Conservation (phyloP, 2,329 filamentous ascomycete species). For the Xylaria sp. region DNA sequence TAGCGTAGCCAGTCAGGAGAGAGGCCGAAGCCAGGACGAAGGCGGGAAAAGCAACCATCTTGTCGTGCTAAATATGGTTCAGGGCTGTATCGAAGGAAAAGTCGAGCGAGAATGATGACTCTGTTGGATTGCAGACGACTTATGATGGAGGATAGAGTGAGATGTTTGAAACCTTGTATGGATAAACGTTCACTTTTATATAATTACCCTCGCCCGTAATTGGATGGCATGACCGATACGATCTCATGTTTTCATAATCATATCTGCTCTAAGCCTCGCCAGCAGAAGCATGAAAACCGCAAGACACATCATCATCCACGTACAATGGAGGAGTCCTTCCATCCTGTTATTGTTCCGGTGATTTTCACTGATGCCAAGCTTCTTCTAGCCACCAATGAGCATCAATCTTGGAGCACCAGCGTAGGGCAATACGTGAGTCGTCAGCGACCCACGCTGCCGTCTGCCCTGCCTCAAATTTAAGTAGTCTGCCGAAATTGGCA, state of each 20-base stretch:
- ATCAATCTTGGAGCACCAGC: background rate
- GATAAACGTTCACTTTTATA: conserved; percentile 15
- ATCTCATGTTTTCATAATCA: background rate
- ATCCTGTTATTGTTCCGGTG: background rate
- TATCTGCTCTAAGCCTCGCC: conserved; percentile 8
- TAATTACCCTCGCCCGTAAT: background rate
- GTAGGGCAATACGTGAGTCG: conserved; percentile 5
- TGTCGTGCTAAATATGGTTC: background rate
- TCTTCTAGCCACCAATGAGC: conserved; percentile 14
- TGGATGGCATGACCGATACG: background rate
- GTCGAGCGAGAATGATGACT: background rate
- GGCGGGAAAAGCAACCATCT: conserved; percentile 43
- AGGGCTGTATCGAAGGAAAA: background rate
- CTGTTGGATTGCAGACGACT: background rate
- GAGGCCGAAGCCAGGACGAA: conserved; percentile 38
- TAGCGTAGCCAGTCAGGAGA: conserved; percentile 42
- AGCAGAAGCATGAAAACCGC: conserved; percentile 2
- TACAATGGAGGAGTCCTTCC: conserved; percentile 14
- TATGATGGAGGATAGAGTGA: conserved; percentile 8
- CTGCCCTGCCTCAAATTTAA: conserved; percentile 11
- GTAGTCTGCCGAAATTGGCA: conserved; percentile 1
- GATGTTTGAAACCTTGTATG: background rate
- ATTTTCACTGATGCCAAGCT: background rate
- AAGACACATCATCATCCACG: conserved; percentile 29
- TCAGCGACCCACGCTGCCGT: conserved; percentile 16